Evolutionary conservation across 768 basidiomycete species (phyloP).

Genomic region (Lepiota venenata): DNA sequence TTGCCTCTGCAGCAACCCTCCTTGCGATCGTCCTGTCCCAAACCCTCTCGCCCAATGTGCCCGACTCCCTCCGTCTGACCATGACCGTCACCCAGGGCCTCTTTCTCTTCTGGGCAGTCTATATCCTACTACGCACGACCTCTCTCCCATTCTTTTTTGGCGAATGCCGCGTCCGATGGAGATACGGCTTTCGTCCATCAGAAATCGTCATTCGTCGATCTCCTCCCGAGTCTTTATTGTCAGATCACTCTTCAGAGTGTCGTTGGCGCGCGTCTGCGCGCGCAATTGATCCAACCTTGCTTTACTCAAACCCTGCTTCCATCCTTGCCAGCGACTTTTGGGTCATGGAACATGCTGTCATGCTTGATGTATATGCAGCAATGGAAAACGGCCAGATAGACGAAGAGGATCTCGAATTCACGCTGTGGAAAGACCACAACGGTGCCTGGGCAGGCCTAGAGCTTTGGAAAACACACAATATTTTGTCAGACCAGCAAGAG

Average conservation of each 20-base stretch:
- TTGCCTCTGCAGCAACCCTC: constrained; percentile 18
- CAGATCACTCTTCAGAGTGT: constrained; percentile 17
- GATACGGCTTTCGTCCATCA: constrained; percentile 25
- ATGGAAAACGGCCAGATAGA: constrained; percentile 22
- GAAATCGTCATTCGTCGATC: constrained; percentile 28
- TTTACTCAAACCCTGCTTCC: constrained; percentile 26
- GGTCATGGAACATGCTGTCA: constrained; percentile 25
- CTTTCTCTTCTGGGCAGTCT: constrained; percentile 22
- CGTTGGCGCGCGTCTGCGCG: constrained; percentile 23
- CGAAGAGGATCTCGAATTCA: constrained; percentile 27
- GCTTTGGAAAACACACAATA: constrained; percentile 27
- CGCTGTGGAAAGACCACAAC: constrained; percentile 24
- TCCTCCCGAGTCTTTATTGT: constrained; percentile 12
- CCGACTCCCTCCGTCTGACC: constrained; percentile 17
- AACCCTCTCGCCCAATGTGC: constrained; percentile 17
- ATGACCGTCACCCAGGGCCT: constrained; percentile 25
- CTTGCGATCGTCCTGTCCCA: constrained; percentile 15
- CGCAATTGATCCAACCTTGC: constrained; percentile 24
- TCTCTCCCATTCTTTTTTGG: constrained; percentile 29
- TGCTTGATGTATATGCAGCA: constrained; percentile 24
- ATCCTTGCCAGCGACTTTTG: constrained; percentile 28
- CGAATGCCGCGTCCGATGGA: constrained; percentile 28
- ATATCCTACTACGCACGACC: constrained; percentile 25
- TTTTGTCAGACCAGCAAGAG: constrained; percentile 26
- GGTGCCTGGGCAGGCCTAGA: constrained; percentile 26